Conservation (phyloP, 23 red algal genomes). For the Gracilaria vermiculophylla region DNA sequence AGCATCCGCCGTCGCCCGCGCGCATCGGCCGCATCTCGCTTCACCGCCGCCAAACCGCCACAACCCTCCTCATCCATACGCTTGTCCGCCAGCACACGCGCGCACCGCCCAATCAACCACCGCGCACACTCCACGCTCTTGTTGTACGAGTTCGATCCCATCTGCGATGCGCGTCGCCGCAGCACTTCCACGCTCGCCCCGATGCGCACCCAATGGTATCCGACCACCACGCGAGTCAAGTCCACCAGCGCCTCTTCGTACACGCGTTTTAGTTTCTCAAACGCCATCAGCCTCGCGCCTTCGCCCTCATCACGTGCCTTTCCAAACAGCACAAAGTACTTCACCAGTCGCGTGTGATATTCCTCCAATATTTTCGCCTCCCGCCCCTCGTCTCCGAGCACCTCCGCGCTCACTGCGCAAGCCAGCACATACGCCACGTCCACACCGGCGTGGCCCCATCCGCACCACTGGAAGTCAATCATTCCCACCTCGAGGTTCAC, state of each 20-base stretch:
- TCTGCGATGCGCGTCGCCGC: not conserved
- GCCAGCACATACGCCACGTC: constrained; percentile 69
- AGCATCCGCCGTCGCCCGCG: not conserved
- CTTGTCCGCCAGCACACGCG: constrained; percentile 7
- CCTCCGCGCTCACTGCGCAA: not conserved
- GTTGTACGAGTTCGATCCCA: constrained; percentile 65
- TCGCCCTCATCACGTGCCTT: constrained; percentile 23
- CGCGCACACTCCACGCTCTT: constrained; percentile 45
- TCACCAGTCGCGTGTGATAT: constrained; percentile 32
- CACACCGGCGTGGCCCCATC: constrained; percentile 41
- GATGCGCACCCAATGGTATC: constrained; percentile 66
- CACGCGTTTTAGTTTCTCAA: constrained; percentile 10
- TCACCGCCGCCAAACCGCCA: not conserved
- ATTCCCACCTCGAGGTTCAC: constrained; percentile 54
- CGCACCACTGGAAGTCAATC: constrained; percentile 80
- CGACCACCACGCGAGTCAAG: constrained; percentile 54
- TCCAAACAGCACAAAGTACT: constrained; percentile 23
- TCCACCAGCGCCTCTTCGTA: constrained; percentile 51
- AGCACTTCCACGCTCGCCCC: constrained; percentile 32
- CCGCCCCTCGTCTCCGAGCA: constrained; percentile 9
- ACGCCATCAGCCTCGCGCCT: not conserved
- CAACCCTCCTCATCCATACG: not conserved
- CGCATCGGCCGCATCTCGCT: not conserved
- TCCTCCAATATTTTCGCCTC: constrained; percentile 31
- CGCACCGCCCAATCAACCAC: constrained; percentile 34